Evolutionary conservation across 306 rosid genomes (phyloP).

Genomic region (Ochetophila trinervis): DNA sequence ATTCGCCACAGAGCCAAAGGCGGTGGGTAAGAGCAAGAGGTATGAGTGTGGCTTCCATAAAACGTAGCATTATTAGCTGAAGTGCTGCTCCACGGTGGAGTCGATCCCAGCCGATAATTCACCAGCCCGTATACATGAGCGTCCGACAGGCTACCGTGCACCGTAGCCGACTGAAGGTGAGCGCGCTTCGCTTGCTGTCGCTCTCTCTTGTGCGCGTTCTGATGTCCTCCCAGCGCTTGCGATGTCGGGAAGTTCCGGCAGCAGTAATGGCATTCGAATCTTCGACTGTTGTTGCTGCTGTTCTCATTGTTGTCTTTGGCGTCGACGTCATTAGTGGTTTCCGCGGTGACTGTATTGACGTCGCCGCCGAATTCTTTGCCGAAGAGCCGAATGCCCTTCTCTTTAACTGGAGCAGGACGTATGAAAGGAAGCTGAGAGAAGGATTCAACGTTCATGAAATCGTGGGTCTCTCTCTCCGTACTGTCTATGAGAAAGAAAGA

Average conservation of each 20-base stretch:
- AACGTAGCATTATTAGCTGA: slow-evolving; percentile 20
- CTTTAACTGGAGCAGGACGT: slow-evolving; percentile 63
- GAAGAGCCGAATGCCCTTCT: slow-evolving; percentile 69
- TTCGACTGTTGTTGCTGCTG: slow-evolving; percentile 38
- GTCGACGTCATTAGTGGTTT: slow-evolving; percentile 26
- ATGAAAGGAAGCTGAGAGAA: slow-evolving; percentile 97
- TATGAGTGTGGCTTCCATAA: slow-evolving; percentile 35
- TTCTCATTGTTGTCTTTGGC: slow-evolving; percentile 25
- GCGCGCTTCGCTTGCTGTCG: slow-evolving; percentile 88
- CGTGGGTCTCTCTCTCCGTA: slow-evolving; percentile 69
- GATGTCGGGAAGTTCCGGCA: slow-evolving; percentile 92
- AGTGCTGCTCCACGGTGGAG: slow-evolving; percentile 42
- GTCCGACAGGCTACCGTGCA: slow-evolving; percentile 49
- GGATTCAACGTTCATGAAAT: slow-evolving; percentile 91
- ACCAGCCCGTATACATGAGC: slow-evolving; percentile 64
- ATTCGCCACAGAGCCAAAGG: slow-evolving; percentile 71
- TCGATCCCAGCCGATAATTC: slow-evolving; percentile 51
- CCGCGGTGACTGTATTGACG: no score
- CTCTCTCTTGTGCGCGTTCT: slow-evolving; percentile 91
- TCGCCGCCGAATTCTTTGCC: slow-evolving; percentile 64
- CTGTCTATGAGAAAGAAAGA: slow-evolving; percentile 58
- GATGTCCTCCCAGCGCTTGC: slow-evolving; percentile 95
- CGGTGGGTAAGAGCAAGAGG: slow-evolving; percentile 38
- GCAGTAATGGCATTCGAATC: slow-evolving; percentile 93
- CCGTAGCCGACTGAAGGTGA: slow-evolving; percentile 78